Evolutionary conservation across 148 eudicot genomes (phyloP).

Genomic region (Hydrangea macrophylla): DNA sequence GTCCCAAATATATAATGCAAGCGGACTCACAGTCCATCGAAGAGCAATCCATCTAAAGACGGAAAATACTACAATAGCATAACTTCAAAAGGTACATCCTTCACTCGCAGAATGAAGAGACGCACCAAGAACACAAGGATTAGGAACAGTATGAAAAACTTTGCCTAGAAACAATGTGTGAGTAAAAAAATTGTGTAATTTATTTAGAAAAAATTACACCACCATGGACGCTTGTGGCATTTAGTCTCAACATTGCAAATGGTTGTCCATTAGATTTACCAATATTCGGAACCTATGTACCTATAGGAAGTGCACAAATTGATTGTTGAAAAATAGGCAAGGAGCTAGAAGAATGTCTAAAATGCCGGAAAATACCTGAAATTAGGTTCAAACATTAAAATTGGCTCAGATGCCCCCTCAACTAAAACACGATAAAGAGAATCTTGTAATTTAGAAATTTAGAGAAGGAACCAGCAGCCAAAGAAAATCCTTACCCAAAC

Average conservation of each 20-base stretch:
- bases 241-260: constrained; percentile 75
- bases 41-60: neutral
- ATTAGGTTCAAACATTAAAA: constrained; percentile 17
- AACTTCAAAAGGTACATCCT: no score
- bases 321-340: constrained; percentile 90
- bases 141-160: no score
- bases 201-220: neutral
- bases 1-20: no score
- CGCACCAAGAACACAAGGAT: neutral
- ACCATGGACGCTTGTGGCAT: constrained; percentile 57
- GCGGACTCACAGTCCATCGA: no score
- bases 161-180: neutral
- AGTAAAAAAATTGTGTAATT: neutral
- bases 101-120: neutral
- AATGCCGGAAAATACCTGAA: constrained; percentile 91
- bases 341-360: constrained; percentile 68
- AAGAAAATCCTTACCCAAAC: no score
- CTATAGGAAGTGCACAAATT: constrained; percentile 74
- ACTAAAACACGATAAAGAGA: constrained; percentile 7
- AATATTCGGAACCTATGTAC: constrained; percentile 92
- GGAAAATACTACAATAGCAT: no score
- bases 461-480: neutral
- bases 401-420: neutral
- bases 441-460: neutral
- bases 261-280: constrained; percentile 68